phyloP scores from a whole-genome alignment of 106 monocot species.

The Acorus calamus region DNA sequence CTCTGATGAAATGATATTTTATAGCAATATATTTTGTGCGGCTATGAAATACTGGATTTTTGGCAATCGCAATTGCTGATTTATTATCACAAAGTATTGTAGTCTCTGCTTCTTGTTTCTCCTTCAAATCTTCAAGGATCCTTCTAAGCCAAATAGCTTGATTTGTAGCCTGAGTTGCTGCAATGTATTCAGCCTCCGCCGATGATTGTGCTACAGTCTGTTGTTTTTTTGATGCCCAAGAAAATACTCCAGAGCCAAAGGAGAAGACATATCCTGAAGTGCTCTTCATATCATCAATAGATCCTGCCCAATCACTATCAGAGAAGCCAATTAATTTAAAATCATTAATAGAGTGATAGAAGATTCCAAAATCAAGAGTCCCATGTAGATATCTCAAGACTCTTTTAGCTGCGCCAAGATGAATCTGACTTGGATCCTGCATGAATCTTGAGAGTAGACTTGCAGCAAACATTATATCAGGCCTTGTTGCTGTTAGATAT shows the following conservation, averaged over 20 bases:
- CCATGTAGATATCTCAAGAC: background rate
- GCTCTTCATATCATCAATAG: conserved; percentile 6
- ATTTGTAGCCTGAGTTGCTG: background rate
- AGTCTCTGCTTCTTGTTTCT: background rate
- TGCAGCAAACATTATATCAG: background rate
- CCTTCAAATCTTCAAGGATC: background rate
- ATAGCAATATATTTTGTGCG: too few relatives aligned
- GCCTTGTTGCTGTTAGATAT: conserved; percentile 2
- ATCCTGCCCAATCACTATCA: conserved; percentile 8
- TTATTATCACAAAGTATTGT: conserved; percentile 1
- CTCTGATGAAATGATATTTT: too few relatives aligned
- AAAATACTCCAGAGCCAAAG: background rate
- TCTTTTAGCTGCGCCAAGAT: background rate
- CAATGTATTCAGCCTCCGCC: conserved; percentile 1
- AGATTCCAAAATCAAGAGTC: background rate
- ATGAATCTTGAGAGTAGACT: conserved; percentile 2
- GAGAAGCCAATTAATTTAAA: background rate
- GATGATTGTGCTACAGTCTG: background rate
- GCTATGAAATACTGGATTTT: background rate
- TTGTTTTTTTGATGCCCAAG: conserved; percentile 6
- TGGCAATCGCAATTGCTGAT: conserved; percentile 3
- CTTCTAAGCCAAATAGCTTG: conserved; percentile 1
- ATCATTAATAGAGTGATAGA: background rate
- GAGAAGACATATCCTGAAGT: background rate
- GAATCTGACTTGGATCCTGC: background rate